Conservation (phyloP, 164 flowering plant species). For the Hamamelis virginiana region DNA sequence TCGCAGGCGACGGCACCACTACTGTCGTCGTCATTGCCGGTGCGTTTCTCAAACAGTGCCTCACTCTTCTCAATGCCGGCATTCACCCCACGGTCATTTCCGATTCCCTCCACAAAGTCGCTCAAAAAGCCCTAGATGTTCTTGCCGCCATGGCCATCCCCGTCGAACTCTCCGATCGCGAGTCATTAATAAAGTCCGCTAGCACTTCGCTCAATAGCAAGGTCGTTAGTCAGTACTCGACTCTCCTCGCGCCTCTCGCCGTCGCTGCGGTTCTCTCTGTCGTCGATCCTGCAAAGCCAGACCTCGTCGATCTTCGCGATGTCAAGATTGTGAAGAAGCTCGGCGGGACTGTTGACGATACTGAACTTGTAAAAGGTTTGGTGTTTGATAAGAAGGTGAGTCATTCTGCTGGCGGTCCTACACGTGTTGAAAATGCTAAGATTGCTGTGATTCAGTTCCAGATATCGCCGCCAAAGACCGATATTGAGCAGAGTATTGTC, state of each 20-base stretch:
- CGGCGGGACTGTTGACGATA: constrained; percentile 92
- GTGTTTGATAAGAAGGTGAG: constrained; percentile 92
- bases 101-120: constrained; percentile 68
- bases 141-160: constrained; percentile 91
- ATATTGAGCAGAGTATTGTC: constrained; percentile 90
- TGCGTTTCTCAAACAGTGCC: constrained; percentile 66
- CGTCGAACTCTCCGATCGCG: constrained; percentile 79
- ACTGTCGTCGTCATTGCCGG: constrained; percentile 99
- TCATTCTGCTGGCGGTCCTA: constrained; percentile 82
- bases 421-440: constrained; percentile 83
- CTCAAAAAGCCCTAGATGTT: constrained; percentile 64
- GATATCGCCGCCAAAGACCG: constrained; percentile 94
- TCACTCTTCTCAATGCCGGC: constrained; percentile 51
- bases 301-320: constrained; percentile 74
- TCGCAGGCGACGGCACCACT: constrained; percentile 94
- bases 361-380: constrained; percentile 72
- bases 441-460: constrained; percentile 91
- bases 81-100: constrained; percentile 90
- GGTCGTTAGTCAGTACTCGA: constrained; percentile 89
- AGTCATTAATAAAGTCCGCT: constrained; percentile 69
- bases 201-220: constrained; percentile 84
- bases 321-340: constrained; percentile 87
- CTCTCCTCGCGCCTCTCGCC: constrained; percentile 85
- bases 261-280: constrained; percentile 84
- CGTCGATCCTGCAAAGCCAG: constrained; percentile 69